Evolutionary conservation across 129 eudicot genomes (phyloP).

Genomic region (Helianthus annuus): HanXRQr2.0-SUNRISE NC_035439.2:134181513-134182012

Average conservation of each 20-base stretch:
- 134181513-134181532: background rate
- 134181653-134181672: constrained; percentile 41
- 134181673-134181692: background rate
- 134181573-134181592: constrained; percentile 68
- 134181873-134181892: constrained; percentile 20
- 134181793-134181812: constrained; percentile 1
- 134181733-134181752: background rate
- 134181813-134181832: constrained; percentile 12
- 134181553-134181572: constrained; percentile 64
- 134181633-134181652: constrained; percentile 40
- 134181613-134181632: constrained; percentile 60
- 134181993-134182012: constrained; percentile 6
- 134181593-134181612: constrained; percentile 54
- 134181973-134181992: constrained; percentile 4
- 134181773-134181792: constrained; percentile 30
- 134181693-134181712: background rate
- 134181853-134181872: constrained; percentile 43
- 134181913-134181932: background rate
- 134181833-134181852: constrained; percentile 26
- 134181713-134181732: background rate
- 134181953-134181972: constrained; percentile 27
- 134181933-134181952: constrained; percentile 14
- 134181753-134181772: too few species aligned
- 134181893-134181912: constrained; percentile 8
- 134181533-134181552: background rate